Conservation (phyloP, 148 eudicot species). For the Limonium bicolor region DNA sequence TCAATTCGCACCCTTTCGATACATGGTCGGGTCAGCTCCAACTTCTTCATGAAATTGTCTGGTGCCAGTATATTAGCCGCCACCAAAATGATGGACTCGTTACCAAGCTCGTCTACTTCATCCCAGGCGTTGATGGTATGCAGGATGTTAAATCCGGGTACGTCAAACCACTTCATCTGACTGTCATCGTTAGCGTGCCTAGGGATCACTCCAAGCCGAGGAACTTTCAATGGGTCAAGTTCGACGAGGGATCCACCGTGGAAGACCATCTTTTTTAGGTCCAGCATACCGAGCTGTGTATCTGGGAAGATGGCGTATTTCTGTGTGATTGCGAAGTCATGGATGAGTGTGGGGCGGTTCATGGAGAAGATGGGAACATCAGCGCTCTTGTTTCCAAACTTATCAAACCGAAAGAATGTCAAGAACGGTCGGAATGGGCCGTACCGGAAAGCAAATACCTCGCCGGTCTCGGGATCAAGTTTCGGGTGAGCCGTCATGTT, state of each 20-base stretch:
- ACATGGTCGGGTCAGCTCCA: constrained; percentile 24
- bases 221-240: constrained; percentile 1
- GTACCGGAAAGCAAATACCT: constrained; percentile 8
- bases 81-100: background rate
- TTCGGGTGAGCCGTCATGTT: constrained; percentile 13
- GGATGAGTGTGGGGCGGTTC: constrained; percentile 9
- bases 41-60: constrained; percentile 27
- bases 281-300: constrained; percentile 12
- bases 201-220: constrained; percentile 14
- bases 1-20: constrained; percentile 35
- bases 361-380: constrained; percentile 14
- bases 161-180: constrained; percentile 14
- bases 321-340: constrained; percentile 20
- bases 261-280: background rate
- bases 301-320: constrained; percentile 13
- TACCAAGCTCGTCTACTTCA: constrained; percentile 7
- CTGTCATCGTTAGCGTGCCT: constrained; percentile 9
- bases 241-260: constrained; percentile 10
- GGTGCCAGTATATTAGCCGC: constrained; percentile 5
- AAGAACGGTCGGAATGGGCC: constrained; percentile 8
- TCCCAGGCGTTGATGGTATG: constrained; percentile 25
- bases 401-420: constrained; percentile 5
- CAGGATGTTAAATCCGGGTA: constrained; percentile 13
- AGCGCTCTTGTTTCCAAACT: constrained; percentile 1
- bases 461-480: constrained; percentile 2